phyloP scores from a whole-genome alignment of 2,329 filamentous ascomycete species.

The Phyllachora maydis region DNA sequence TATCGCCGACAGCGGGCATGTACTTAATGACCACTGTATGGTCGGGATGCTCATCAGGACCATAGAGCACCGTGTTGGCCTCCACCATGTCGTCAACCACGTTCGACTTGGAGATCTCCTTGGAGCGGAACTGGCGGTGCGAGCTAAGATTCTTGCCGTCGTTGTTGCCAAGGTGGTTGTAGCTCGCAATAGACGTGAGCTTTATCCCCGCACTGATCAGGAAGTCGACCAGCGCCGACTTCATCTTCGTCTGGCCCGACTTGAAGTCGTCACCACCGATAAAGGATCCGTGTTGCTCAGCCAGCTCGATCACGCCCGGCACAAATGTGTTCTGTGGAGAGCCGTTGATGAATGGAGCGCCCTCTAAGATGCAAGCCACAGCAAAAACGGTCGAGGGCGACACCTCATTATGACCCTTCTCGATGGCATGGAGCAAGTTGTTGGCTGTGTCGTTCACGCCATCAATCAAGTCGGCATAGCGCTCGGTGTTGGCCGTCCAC shows the following conservation, averaged over 20 bases:
- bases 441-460: conserved; percentile 95
- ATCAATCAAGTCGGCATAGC: conserved; percentile 69
- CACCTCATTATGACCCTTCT: conserved; percentile 74
- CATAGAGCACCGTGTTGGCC: conserved; percentile 81
- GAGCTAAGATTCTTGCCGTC: conserved; percentile 97
- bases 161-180: conserved; percentile 99
- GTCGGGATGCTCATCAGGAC: conserved; percentile 82
- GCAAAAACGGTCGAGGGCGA: conserved; percentile 91
- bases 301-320: conserved; percentile 74
- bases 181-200: conserved; percentile 92
- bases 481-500: conserved; percentile 98
- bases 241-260: conserved; percentile 99
- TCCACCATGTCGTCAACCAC: conserved; percentile 99
- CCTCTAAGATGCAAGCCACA: conserved; percentile 80
- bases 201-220: conserved; percentile 97
- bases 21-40: conserved; percentile 99
- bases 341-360: conserved; percentile 91
- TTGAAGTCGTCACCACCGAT: conserved; percentile 99
- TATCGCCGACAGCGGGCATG: conserved; percentile 96
- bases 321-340: conserved; percentile 99
- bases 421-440: conserved; percentile 76
- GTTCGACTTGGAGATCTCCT: conserved; percentile 99
- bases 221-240: conserved; percentile 96
- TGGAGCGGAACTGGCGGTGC: conserved; percentile 95
- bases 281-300: conserved; percentile 71